Base-by-base conservation (phyloP, 805 yeast genomes). In the Lachancea meyersii region DNA sequence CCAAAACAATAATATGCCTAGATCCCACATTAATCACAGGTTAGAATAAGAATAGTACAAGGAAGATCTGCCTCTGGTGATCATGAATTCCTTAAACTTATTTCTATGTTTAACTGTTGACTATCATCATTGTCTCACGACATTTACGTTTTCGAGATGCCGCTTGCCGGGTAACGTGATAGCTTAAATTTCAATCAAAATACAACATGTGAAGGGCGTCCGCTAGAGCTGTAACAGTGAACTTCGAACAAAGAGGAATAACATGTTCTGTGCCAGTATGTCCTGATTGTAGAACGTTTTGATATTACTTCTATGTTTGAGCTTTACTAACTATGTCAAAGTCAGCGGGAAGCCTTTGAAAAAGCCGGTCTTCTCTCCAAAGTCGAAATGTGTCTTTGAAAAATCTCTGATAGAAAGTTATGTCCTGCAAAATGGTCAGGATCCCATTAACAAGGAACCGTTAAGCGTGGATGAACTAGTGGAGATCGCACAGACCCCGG, bases 321-420 rank as follows among this genome's bases (percentile, higher is more conserved):
- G 28, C 14, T 17, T 4, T 34, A 34, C 34, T 31, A 34, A 34
- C 34, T 14, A 5, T 17, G 7, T 20, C 19, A 5, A 34, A 58
- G 72, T 85, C 19, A 82, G 95, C 10, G 96, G 96, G 9, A 77
- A 79, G 47, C 76, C 74, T 0, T 76, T 88, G 5, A 60, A 55
- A n/a, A 69, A 69, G 28, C 91, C 97, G 0, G 96, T 86, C 7
- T 65, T 89, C 1, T 86, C 95, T 0, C 79, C 81, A 3, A 76
- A 67, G 47, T 80, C 88, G 43, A 83, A 84, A 8, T 67, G 76
- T 35, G 63, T 91, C 2, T 89, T 83, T 57, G 96, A 89, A 49
- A 70, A 68, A 48, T 54, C 68, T 11, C 67, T 84, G 36, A 66
- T 88, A 10, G 76, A 69, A 41, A 71, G 76, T 19, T 87, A 84